Conservation (phyloP, 768 basidiomycete genomes). For the Dictyophora rubrovolvata region DNA sequence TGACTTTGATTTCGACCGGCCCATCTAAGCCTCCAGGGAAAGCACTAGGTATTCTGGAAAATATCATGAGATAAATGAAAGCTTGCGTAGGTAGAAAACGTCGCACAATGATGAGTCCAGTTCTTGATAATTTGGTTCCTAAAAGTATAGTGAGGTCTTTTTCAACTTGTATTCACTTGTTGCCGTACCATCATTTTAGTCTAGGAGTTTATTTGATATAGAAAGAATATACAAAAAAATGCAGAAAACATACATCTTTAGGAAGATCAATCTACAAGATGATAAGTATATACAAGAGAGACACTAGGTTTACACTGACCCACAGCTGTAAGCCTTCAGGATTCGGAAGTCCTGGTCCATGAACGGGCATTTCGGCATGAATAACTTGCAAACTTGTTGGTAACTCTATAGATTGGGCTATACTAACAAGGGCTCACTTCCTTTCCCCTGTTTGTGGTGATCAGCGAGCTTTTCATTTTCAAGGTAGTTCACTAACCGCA, state of each 20-base stretch:
- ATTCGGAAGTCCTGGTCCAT: conserved; percentile 52
- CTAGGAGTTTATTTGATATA: conserved; percentile 27
- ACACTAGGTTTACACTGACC: conserved; percentile 18
- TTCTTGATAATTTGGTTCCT: conserved; percentile 82
- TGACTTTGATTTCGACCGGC: conserved; percentile 64
- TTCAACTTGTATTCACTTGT: not conserved
- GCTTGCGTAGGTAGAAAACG: not conserved
- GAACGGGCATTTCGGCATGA: conserved; percentile 85
- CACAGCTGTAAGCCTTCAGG: conserved; percentile 83
- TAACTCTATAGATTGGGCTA: not conserved
- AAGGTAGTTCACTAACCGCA: conserved; percentile 37
- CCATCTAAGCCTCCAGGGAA: conserved; percentile 64
- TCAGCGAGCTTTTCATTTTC: not conserved
- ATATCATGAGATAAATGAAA: not conserved
- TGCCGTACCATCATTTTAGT: conserved; percentile 62
- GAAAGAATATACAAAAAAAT: conserved; percentile 6
- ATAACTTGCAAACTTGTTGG: conserved; percentile 33
- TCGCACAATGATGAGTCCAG: conserved; percentile 51
- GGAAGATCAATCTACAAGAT: conserved; percentile 48
- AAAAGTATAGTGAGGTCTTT: not conserved
- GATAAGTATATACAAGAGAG: not conserved
- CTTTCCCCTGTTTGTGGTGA: conserved; percentile 35
- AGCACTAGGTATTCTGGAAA: conserved; percentile 54
- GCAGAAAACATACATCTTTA: conserved; percentile 36
- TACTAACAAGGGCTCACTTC: conserved; percentile 30